These are phyloP conservation scores for Hypoxylon sp. DNA, from an alignment of 2,329 filamentous ascomycete species.

Conservation along the genomic window DNA sequence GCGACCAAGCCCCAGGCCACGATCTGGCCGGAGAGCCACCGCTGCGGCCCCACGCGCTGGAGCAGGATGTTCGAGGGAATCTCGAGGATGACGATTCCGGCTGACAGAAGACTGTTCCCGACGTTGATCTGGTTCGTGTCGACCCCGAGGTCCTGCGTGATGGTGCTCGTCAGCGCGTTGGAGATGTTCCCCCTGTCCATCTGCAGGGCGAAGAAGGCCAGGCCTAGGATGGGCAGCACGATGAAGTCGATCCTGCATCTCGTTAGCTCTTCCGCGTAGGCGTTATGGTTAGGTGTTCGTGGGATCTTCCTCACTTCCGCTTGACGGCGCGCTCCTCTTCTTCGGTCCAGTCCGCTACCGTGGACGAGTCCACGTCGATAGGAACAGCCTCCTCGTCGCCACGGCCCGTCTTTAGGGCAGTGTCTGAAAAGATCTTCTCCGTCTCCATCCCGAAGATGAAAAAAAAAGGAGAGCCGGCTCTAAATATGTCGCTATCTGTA, in stretches of 20 bases:
- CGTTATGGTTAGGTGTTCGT: background rate
- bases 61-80: constrained; percentile 47
- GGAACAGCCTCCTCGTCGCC: constrained; percentile 25
- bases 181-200: constrained; percentile 47
- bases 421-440: constrained; percentile 8
- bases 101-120: constrained; percentile 43
- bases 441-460: constrained; percentile 4
- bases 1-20: constrained; percentile 46
- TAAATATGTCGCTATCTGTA: no score
- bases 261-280: background rate
- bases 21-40: constrained; percentile 45
- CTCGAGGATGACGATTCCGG: constrained; percentile 46
- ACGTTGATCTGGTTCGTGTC: constrained; percentile 43
- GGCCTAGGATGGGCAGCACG: constrained; percentile 44
- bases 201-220: constrained; percentile 46
- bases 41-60: constrained; percentile 41
- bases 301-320: constrained; percentile 40
- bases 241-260: constrained; percentile 40
- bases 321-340: constrained; percentile 44
- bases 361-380: constrained; percentile 31
- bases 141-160: constrained; percentile 42
- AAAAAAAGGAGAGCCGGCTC: background rate
- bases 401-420: background rate
- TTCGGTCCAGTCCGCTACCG: constrained; percentile 40
- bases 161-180: constrained; percentile 45